Percentiles rank a stretch among this genome's conserved stretches.
These are phyloP conservation scores for Trapa incisa DNA, from an alignment of 345 rosid species.

Conservation along the genomic window DNA sequence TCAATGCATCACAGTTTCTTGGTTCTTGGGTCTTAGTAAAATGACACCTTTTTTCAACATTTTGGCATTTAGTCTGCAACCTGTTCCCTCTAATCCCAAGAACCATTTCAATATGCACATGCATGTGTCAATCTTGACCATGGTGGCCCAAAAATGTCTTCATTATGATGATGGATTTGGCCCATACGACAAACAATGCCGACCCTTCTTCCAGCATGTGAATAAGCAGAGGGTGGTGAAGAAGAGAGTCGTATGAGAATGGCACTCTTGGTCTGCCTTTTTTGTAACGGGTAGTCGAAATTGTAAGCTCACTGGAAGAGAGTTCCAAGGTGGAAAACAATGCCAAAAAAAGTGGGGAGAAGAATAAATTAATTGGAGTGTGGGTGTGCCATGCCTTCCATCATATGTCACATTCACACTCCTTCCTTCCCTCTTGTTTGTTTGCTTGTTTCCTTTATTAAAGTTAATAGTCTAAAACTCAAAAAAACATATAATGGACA, in stretches of 20 bases:
- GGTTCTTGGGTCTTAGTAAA: too few relatives aligned
- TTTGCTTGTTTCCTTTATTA: not conserved
- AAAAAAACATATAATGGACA: too few relatives aligned
- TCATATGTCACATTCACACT: not conserved
- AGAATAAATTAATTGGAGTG: not conserved
- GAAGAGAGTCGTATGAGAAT: not conserved
- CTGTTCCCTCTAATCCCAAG: too few relatives aligned
- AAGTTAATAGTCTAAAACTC: too few relatives aligned
- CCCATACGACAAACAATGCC: not conserved
- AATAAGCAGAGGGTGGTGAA: not conserved
- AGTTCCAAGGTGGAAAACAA: not conserved
- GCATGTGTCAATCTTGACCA: not conserved
- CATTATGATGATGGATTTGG: not conserved
- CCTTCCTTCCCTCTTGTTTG: not conserved
- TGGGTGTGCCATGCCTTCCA: not conserved
- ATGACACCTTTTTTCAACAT: too few relatives aligned
- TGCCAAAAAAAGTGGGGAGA: not conserved
- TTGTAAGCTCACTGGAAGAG: not conserved
- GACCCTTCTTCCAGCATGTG: not conserved
- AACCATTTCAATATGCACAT: too few relatives aligned
- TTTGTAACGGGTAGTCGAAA: not conserved
- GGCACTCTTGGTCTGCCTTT: not conserved
- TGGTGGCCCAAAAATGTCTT: not conserved
- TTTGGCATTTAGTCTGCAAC: too few relatives aligned
- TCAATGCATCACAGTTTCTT: not conserved